Base-by-base conservation (phyloP, 2,329 filamentous ascomycete genomes). In the Fusarium paranaense region DNA sequence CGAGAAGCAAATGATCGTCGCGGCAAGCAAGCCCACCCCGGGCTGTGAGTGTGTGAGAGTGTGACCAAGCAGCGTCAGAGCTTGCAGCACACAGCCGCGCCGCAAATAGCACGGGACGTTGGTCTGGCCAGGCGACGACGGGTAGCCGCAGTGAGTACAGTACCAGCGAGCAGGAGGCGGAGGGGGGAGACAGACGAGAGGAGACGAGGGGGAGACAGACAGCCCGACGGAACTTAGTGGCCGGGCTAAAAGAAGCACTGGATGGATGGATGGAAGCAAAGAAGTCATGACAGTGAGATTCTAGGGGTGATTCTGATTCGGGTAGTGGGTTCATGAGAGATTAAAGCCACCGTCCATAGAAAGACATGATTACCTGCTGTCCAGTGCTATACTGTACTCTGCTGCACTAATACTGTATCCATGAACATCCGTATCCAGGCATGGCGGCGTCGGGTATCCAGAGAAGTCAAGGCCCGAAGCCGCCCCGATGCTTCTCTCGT, bases 1-100 rank as follows among this genome's bases (percentile, higher is more conserved):
- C 56, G 57, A 70, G 62, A 72, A 70, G 75, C 68, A 77, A 76
- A 77, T 78, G 77, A 78, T 78, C 77, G 74, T 74, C 77, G 66
- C 77, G 77, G 77, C 74, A 78, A 67, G 76, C 75, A 73, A 71
- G 77, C 68, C 70, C 62, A 72, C 69, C 73, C 66, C 45, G 69
- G 67, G 30, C 45, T 40, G 66, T 60, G 20, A 35, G 54, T 37
- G 27, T 57, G 54, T 37, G 38, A 37, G 38, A 54, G 47, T 32
- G 47, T 64, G 66, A 40, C 62, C 63, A 64, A 64, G n/a, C 10
- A 50, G 52, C 52, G 47, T 54, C 47, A 33, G 62, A 42, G 64
- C 40, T 42, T 68, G 56, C 64, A 69, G 70, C 67, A 70, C 76
- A 78, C 76, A 78, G 76, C 76, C 76, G 76, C 76, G 72, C 72